These are phyloP conservation scores for Chlorella sp. DNA, from an alignment of 139 green algal species.

Conservation along the genomic window DNA sequence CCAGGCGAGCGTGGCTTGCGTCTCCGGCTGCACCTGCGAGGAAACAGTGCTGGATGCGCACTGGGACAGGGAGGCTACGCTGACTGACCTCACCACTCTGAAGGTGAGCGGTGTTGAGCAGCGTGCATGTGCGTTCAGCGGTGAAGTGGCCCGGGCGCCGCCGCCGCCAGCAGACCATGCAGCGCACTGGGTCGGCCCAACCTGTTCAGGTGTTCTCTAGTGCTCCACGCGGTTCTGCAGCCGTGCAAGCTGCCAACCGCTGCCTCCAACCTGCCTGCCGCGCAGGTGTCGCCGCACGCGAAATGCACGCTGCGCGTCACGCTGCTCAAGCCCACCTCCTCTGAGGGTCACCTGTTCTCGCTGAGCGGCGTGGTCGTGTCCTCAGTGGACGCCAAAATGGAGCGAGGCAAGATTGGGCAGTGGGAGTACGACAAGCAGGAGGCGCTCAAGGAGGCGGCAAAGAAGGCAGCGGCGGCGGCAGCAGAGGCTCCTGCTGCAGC, in stretches of 20 bases:
- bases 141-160: no score
- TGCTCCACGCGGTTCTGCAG: no score
- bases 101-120: background rate
- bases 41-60: constrained; percentile 11
- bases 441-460: no score
- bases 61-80: constrained; percentile 26
- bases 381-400: constrained; percentile 19
- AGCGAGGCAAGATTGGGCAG: constrained; percentile 31
- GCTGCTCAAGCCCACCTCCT: background rate
- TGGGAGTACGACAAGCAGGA: constrained; percentile 10
- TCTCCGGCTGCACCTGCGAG: constrained; percentile 7
- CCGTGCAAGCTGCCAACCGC: no score
- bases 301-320: constrained; percentile 5
- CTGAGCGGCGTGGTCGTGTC: constrained; percentile 33
- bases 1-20: constrained; percentile 2
- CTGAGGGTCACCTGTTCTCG: background rate
- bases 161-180: no score
- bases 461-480: no score
- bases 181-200: no score
- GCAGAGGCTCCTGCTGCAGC: no score
- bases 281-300: constrained; percentile 20
- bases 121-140: no score
- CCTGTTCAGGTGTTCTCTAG: no score
- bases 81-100: constrained; percentile 19
- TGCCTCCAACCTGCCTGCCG: background rate